Evolutionary conservation across 352 stramenopile genomes (phyloP).

Genomic region (Pythium scleroteichum): DNA sequence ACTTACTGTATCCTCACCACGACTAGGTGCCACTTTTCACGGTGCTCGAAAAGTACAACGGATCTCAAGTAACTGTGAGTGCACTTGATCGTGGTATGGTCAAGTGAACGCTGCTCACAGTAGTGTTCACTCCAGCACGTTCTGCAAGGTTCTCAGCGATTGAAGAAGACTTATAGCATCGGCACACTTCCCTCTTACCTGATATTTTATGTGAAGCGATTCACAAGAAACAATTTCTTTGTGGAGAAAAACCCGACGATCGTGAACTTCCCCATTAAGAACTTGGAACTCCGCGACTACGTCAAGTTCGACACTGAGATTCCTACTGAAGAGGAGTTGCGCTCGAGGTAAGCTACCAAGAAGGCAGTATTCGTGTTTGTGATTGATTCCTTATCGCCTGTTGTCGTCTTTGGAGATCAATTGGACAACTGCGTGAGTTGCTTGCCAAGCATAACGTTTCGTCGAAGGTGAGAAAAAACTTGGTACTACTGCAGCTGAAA

Average conservation of each 20-base stretch:
- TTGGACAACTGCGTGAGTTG: slow-evolving; percentile 16
- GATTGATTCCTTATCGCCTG: neutral
- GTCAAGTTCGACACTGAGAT: slow-evolving; percentile 57
- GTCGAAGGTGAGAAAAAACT: slow-evolving; percentile 12
- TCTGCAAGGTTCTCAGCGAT: slow-evolving; percentile 76
- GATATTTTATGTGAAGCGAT: slow-evolving; percentile 97
- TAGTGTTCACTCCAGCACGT: slow-evolving; percentile 50
- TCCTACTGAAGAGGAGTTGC: slow-evolving; percentile 54
- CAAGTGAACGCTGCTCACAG: neutral
- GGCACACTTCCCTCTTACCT: slow-evolving; percentile 93
- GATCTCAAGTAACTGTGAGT: slow-evolving; percentile 69
- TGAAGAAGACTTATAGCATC: slow-evolving; percentile 94
- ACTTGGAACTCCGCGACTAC: slow-evolving; percentile 96
- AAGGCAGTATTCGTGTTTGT: neutral
- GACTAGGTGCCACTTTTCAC: slow-evolving; percentile 96
- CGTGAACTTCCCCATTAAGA: slow-evolving; percentile 99
- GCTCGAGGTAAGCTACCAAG: slow-evolving; percentile 19
- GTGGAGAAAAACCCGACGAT: slow-evolving; percentile 99
- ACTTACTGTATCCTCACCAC: no score
- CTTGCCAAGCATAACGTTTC: slow-evolving; percentile 17
- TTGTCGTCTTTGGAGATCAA: neutral
- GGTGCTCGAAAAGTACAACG: slow-evolving; percentile 98
- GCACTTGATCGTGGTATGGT: neutral
- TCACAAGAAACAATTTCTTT: slow-evolving; percentile 98
- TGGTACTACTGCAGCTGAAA: no score